Base-by-base conservation (phyloP, 805 yeast genomes). In the Cyberlindnera suaveolens region DNA sequence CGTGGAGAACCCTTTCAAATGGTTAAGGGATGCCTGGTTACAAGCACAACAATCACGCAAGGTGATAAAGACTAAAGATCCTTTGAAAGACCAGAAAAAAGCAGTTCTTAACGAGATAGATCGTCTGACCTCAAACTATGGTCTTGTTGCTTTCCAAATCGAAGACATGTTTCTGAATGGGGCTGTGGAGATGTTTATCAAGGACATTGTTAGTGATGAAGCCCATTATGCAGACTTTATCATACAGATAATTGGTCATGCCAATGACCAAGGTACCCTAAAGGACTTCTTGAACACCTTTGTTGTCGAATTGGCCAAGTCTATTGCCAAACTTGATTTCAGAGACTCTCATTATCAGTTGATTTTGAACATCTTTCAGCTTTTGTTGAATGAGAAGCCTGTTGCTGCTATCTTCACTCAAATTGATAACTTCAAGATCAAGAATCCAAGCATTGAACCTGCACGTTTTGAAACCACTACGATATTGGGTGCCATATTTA, bases 401-500 rank as follows among this genome's bases (percentile, higher is more conserved):
- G 81, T 85, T 17, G 85, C 93, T 1, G 65, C 77, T 0, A 57
- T 70, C 1, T 72, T 88, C 48, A 71, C 87, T 2, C 66, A 76
- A 50, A 65, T 80, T 34, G 75, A 78, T 38, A 71, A 72, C 1
- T 82, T 83, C 57, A 63, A 64, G 54, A 69, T 76, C 8, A 66
- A 71, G 1, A 69, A 70, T 13, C 27, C 27, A 7, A 63, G 68
- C 39, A 50, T 61, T 3, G 64, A 73, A 10, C 77, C 83, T 1
- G 62, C 72, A 15, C 71, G 73, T 37, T 74, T 75, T 54, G 95
- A 85, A 55, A 65, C 66, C 14, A 67, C 70, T 19, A 77, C 96
- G 0, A 62, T 86, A 15, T 64, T 91, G 42, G 98, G 97, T 3
- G 84, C 95, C 7, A 68, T 88, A 27, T 72, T 87, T 42, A 70